Base-by-base conservation (phyloP, 805 yeast genomes). In the Scheffersomyces coipomensis region DNA sequence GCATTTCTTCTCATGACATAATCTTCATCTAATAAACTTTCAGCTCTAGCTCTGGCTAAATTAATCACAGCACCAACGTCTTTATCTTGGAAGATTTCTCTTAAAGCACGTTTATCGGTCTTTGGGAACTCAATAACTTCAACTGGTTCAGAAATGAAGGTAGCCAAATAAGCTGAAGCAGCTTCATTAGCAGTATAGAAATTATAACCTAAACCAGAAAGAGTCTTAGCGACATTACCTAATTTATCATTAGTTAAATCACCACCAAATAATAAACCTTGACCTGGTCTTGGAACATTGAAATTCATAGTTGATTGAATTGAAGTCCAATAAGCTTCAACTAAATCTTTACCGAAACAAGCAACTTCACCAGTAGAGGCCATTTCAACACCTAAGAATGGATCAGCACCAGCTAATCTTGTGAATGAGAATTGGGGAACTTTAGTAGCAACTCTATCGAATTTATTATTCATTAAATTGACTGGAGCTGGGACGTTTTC, bases 331-430 rank as follows among this genome's bases (percentile, higher is more conserved):
- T 93, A 93, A 25, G 98, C 96, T 68, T 93, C 98, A 40, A 76
- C 55, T 46, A 85, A 64, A 64, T 88, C 84, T 46, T 73, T 73
- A 53, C 99, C 99, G 61, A 93, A 93, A 62, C 97, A 87, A 22
- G 99, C 99, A 61, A 93, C 86, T 71, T 93, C 99, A 66, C 99
- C 99, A 37, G 99, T 93, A 10, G 98, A 90, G 5, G 98, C 84
- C 99, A 93, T 93, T 73, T 93, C 99, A 51, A 93, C 99, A 48
- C 99, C 99, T 60, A 93, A 76, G 77, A 87, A 90, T 48, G 99
- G 99, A 66, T 93, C 99, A 36, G 99, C 99, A 51, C 99, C 99
- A 15, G 98, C 97, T 57, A 93, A 76, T 73, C 99, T 83, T 29
- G 98, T 90, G 75, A 93, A 93, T 6, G 98, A 91, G 69, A 93